These are phyloP conservation scores for Aspergillus novofumigatus DNA, from an alignment of 2,329 filamentous ascomycete species.

Conservation along the genomic window DNA sequence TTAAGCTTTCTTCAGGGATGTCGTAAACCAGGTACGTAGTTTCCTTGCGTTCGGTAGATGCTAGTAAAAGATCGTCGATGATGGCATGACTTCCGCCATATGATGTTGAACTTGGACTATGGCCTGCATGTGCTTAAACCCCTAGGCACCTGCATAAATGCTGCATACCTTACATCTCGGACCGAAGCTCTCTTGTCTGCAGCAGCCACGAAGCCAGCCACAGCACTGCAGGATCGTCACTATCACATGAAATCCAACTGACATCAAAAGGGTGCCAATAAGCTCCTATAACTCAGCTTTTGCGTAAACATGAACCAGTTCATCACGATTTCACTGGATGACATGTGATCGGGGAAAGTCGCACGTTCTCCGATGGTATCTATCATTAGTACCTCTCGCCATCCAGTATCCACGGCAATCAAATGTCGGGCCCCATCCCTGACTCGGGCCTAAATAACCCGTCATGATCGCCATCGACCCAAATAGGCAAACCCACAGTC, in stretches of 20 bases:
- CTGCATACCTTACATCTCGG: not conserved
- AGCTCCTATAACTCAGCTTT: not conserved
- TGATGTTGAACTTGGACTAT: not conserved
- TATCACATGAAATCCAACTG: not conserved
- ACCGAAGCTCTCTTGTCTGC: not conserved
- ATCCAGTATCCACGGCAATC: not conserved
- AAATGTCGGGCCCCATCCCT: not conserved
- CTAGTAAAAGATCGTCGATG: too few species aligned
- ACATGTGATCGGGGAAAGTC: slow-evolving; percentile 11
- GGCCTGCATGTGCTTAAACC: not conserved
- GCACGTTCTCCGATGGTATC: slow-evolving; percentile 4
- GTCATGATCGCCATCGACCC: not conserved
- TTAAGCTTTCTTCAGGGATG: too few species aligned
- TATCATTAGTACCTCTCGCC: not conserved
- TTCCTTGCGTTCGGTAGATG: not conserved
- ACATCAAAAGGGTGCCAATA: not conserved
- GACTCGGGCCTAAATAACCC: not conserved
- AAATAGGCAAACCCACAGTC: slow-evolving; percentile 1
- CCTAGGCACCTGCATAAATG: not conserved
- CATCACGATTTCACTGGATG: not conserved
- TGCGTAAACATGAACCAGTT: not conserved
- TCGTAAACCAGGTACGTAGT: too few species aligned
- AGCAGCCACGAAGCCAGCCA: not conserved
- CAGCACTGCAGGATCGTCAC: not conserved
- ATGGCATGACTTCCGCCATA: not conserved